Percentiles rank a stretch among this genome's conserved stretches.
These are phyloP conservation scores for Exidia glandulosa DNA, from an alignment of 768 basidiomycete genomes.

Conservation along the genomic window DNA sequence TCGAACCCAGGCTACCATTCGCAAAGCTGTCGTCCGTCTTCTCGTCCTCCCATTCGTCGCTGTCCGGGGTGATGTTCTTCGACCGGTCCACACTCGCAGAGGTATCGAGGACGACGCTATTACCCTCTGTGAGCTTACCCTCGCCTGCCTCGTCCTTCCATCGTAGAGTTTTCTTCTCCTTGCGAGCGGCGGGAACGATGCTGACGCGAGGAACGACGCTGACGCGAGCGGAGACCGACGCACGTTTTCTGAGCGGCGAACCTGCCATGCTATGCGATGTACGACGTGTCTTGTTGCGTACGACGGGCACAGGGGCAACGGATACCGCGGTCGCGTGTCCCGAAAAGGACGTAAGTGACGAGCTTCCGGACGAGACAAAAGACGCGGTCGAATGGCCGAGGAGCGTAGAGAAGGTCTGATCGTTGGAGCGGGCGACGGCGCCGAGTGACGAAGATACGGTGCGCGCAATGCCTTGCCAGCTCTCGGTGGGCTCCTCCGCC, in stretches of 20 bases:
- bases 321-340: slow-evolving; percentile 38
- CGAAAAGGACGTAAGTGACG: slow-evolving; percentile 36
- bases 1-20: background rate
- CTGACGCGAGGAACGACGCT: slow-evolving; percentile 40
- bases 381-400: slow-evolving; percentile 56
- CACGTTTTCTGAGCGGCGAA: slow-evolving; percentile 20
- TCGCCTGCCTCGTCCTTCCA: slow-evolving; percentile 84
- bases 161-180: slow-evolving; percentile 61
- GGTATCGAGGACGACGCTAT: slow-evolving; percentile 14
- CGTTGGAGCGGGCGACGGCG: slow-evolving; percentile 52
- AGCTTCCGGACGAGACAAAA: slow-evolving; percentile 30
- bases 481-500: slow-evolving; percentile 16
- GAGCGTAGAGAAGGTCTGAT: slow-evolving; percentile 54
- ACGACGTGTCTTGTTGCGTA: slow-evolving; percentile 30
- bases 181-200: slow-evolving; percentile 45
- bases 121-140: slow-evolving; percentile 45
- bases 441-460: slow-evolving; percentile 39
- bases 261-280: slow-evolving; percentile 35
- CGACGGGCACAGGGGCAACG: slow-evolving; percentile 35
- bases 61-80: slow-evolving; percentile 14
- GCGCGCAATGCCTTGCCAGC: slow-evolving; percentile 17
- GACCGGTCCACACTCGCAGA: slow-evolving; percentile 39
- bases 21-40: slow-evolving; percentile 60
- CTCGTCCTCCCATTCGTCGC: slow-evolving; percentile 88
- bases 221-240: slow-evolving; percentile 32